Evolutionary conservation across 352 stramenopile species (phyloP).

Genomic region (Globisporangium spiculum): DNA sequence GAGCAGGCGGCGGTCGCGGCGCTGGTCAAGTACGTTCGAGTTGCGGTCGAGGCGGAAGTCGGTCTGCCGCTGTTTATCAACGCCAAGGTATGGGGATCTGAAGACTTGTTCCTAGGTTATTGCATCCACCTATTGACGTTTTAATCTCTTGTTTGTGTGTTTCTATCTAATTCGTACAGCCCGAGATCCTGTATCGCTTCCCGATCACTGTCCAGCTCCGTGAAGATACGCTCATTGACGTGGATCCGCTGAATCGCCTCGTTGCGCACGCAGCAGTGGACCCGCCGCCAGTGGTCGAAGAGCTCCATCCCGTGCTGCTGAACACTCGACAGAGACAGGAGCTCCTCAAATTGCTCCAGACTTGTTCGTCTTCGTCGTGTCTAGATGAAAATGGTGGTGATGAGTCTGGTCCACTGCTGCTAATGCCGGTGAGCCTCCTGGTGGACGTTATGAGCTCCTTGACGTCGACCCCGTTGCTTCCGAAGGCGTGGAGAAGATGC

Average conservation of each 20-base stretch:
- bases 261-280: slow-evolving; percentile 27
- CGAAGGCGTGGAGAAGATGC: slow-evolving; percentile 36
- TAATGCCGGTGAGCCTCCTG: slow-evolving; percentile 27
- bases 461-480: slow-evolving; percentile 32
- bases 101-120: not conserved
- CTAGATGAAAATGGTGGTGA: slow-evolving; percentile 15
- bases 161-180: slow-evolving; percentile 24
- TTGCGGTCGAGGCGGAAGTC: slow-evolving; percentile 55
- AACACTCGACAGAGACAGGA: slow-evolving; percentile 37
- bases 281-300: slow-evolving; percentile 40
- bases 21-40: slow-evolving; percentile 48
- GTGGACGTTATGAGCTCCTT: slow-evolving; percentile 36
- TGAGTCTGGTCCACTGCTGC: not conserved
- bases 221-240: slow-evolving; percentile 48
- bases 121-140: not conserved
- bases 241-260: slow-evolving; percentile 39
- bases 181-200: slow-evolving; percentile 52
- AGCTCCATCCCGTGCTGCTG: slow-evolving; percentile 37
- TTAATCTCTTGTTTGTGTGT: not conserved
- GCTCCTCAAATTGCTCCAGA: slow-evolving; percentile 25
- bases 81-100: slow-evolving; percentile 36
- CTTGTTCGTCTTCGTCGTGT: not conserved
- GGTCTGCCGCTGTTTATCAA: slow-evolving; percentile 60
- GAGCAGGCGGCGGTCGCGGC: slow-evolving; percentile 47
- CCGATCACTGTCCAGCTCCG: slow-evolving; percentile 48